Evolutionary conservation across 345 rosid genomes (phyloP).

Genomic region (Arabis alpina): DNA sequence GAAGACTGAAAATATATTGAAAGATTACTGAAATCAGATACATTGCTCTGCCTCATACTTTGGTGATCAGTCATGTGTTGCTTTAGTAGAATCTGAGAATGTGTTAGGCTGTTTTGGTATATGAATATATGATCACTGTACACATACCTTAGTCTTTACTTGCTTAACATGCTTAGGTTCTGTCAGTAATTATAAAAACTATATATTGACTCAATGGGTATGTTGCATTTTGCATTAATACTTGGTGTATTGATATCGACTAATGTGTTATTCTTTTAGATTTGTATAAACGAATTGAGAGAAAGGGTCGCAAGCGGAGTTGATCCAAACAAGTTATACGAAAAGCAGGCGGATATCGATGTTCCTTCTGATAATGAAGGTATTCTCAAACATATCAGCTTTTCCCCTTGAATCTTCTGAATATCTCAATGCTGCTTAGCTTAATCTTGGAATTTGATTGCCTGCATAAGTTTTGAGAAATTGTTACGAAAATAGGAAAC

Average conservation of each 20-base stretch:
- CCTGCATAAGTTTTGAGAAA: not conserved
- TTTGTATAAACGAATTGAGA: constrained; percentile 70
- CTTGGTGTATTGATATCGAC: not conserved
- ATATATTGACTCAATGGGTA: not conserved
- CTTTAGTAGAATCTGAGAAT: constrained; percentile 1
- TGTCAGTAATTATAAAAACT: not conserved
- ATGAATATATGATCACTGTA: constrained; percentile 19
- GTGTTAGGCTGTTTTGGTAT: constrained; percentile 11
- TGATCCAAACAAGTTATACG: constrained; percentile 76
- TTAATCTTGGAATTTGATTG: constrained; percentile 4
- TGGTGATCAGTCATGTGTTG: not conserved
- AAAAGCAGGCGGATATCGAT: constrained; percentile 46
- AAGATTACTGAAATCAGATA: not conserved
- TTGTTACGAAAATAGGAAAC: constrained; percentile 12
- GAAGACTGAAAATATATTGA: too few relatives aligned
- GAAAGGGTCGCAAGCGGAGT: constrained; percentile 86
- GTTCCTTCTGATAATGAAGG: constrained; percentile 57
- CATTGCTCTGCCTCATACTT: not conserved
- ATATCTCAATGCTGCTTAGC: not conserved
- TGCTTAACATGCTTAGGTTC: not conserved
- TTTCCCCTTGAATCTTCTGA: not conserved
- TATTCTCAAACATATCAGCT: constrained; percentile 32
- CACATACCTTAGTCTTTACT: not conserved
- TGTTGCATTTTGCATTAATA: not conserved
- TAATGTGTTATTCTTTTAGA: constrained; percentile 46